Percentiles rank a stretch among this genome's conserved stretches.
Evolutionary conservation across 352 stramenopile species (phyloP).

Genomic region (Pythium volutum): DNA sequence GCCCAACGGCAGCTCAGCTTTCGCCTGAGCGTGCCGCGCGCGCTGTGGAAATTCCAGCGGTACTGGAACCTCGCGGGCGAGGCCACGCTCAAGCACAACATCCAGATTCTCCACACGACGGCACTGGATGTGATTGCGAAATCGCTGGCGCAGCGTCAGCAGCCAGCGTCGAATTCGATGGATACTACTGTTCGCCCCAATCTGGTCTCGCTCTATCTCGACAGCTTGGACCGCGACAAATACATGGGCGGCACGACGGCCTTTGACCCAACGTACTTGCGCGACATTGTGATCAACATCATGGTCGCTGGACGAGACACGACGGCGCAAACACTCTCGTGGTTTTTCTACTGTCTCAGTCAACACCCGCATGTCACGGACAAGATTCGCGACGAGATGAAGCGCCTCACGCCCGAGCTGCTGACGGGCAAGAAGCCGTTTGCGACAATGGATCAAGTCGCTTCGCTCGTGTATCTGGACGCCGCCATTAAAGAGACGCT

Average conservation of each 20-base stretch:
- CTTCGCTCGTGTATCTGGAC: conserved; percentile 21
- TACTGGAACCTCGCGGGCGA: conserved; percentile 36
- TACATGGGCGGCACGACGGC: background rate
- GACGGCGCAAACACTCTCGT: conserved; percentile 64
- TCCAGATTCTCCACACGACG: conserved; percentile 36
- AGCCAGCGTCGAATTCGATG: background rate
- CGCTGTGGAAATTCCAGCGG: conserved; percentile 45
- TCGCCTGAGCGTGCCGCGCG: conserved; percentile 38
- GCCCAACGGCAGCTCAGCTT: conserved; percentile 31
- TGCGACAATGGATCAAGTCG: conserved; percentile 21
- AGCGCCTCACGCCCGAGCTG: conserved; percentile 29
- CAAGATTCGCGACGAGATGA: conserved; percentile 46
- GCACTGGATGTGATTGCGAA: conserved; percentile 39
- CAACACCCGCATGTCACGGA: conserved; percentile 47
- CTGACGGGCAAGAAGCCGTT: background rate
- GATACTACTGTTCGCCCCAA: background rate
- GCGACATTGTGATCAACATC: conserved; percentile 80
- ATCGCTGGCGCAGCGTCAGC: conserved; percentile 25
- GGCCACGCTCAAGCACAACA: conserved; percentile 26
- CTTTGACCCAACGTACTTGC: conserved; percentile 39
- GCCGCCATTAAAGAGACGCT: conserved; percentile 36
- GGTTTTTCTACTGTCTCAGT: conserved; percentile 62
- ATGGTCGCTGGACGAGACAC: conserved; percentile 79
- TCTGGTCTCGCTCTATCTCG: conserved; percentile 30
- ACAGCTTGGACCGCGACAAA: conserved; percentile 11